Conservation (phyloP, 2,329 filamentous ascomycete species). For the Trichoderma sp. region DNA sequence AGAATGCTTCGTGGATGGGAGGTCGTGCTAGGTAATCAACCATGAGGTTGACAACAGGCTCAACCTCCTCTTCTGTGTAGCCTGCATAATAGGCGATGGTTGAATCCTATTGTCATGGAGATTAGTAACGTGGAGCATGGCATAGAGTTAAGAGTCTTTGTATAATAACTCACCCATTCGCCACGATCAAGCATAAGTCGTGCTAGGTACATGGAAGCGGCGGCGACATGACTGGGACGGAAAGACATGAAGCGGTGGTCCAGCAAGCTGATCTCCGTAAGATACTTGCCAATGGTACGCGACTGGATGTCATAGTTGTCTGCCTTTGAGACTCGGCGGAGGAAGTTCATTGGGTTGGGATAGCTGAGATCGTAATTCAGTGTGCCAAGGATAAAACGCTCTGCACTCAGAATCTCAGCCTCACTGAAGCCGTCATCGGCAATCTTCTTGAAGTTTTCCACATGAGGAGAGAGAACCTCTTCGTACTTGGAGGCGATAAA, state of each 20-base stretch:
- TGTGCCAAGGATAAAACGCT: conserved; percentile 87
- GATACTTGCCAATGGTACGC: conserved; percentile 93
- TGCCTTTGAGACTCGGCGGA: conserved; percentile 96
- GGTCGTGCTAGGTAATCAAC: conserved; percentile 92
- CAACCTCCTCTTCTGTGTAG: conserved; percentile 89
- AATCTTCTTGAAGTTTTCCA: conserved; percentile 95
- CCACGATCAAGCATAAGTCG: conserved; percentile 88
- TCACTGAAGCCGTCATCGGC: conserved; percentile 96
- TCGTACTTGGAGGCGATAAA: conserved; percentile 99
- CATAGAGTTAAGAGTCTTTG: background rate
- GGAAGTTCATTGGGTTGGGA: conserved; percentile 99
- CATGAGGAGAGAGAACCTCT: conserved; percentile 94
- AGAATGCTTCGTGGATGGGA: conserved; percentile 93
- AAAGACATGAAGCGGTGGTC: conserved; percentile 93
- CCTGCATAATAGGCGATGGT: conserved; percentile 89
- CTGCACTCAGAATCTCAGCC: conserved; percentile 93
- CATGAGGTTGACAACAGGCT: conserved; percentile 91
- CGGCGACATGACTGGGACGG: conserved; percentile 86
- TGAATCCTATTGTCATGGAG: conserved; percentile 59
- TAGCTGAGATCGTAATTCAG: conserved; percentile 98
- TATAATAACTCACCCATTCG: conserved; percentile 70
- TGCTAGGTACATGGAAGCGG: conserved; percentile 91
- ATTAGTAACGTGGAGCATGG: background rate
- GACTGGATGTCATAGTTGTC: conserved; percentile 99
- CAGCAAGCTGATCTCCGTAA: conserved; percentile 94